These are phyloP conservation scores for Cadophora sp. DNA, from an alignment of 2,329 filamentous ascomycete genomes.

Conservation along the genomic window DNA sequence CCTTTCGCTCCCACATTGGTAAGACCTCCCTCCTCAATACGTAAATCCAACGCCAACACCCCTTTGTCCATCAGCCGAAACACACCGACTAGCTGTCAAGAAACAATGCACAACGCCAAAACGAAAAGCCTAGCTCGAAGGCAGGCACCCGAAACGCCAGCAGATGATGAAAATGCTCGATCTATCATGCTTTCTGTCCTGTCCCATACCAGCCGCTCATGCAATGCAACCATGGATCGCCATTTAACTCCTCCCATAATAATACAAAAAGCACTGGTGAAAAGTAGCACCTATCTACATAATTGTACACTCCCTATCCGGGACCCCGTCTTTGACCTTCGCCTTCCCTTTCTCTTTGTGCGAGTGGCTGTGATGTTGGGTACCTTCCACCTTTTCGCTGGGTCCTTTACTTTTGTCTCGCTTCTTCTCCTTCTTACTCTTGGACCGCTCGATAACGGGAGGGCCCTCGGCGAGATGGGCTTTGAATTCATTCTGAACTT, in stretches of 20 bases:
- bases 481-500: conserved; percentile 23
- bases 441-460: conserved; percentile 20
- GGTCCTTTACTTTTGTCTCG: conserved; percentile 39
- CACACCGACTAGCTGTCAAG: not conserved
- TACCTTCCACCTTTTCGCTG: conserved; percentile 34
- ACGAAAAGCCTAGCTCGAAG: not conserved
- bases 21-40: not conserved
- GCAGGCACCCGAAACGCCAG: conserved; percentile 1
- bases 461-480: conserved; percentile 10
- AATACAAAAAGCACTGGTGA: not conserved
- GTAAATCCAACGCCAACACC: not conserved
- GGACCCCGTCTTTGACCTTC: conserved; percentile 40
- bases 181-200: not conserved
- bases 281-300: conserved; percentile 47
- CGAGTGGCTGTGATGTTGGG: conserved; percentile 35
- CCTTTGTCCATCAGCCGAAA: not conserved
- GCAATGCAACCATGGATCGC: not conserved
- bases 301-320: conserved; percentile 56
- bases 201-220: not conserved
- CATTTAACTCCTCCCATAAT: conserved; percentile 3
- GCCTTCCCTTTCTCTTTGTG: conserved; percentile 38
- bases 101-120: not conserved
- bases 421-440: conserved; percentile 38
- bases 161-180: not conserved
- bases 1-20: not conserved